Evolutionary conservation across 2,329 filamentous ascomycete genomes (phyloP).

Genomic region (Orbilia blumenaviensis): DNA sequence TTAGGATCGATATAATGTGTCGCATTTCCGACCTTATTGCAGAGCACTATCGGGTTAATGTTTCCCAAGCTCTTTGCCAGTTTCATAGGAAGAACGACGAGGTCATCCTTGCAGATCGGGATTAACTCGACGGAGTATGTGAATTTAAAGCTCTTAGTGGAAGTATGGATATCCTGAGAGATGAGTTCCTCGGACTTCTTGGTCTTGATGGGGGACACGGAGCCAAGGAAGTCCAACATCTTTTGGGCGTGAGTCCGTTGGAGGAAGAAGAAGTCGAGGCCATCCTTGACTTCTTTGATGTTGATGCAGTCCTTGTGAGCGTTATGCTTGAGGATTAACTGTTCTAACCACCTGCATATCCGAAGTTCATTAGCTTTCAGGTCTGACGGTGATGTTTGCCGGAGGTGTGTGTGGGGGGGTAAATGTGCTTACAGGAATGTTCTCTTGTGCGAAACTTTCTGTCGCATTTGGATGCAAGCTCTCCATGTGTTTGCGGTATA

Average conservation of each 20-base stretch:
- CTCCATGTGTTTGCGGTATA: slow-evolving; percentile 97
- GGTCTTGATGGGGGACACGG: slow-evolving; percentile 77
- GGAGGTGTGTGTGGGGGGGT: not conserved
- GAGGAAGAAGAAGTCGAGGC: slow-evolving; percentile 94
- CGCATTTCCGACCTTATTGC: slow-evolving; percentile 86
- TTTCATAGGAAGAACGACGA: slow-evolving; percentile 90
- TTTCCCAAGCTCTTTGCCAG: slow-evolving; percentile 88
- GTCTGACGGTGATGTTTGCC: not conserved
- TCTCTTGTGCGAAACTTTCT: slow-evolving; percentile 96
- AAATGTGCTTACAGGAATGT: slow-evolving; percentile 70
- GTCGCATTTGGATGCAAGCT: slow-evolving; percentile 90
- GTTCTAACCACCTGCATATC: slow-evolving; percentile 71
- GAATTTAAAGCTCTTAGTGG: slow-evolving; percentile 92
- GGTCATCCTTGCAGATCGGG: slow-evolving; percentile 95
- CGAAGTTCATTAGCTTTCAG: not conserved
- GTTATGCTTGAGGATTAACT: slow-evolving; percentile 92
- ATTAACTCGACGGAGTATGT: slow-evolving; percentile 87
- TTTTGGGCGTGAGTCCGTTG: slow-evolving; percentile 90
- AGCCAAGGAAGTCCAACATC: slow-evolving; percentile 88
- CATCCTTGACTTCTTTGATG: slow-evolving; percentile 95
- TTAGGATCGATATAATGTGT: slow-evolving; percentile 89
- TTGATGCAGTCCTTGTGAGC: slow-evolving; percentile 95
- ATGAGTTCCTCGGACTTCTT: slow-evolving; percentile 94
- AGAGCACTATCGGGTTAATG: slow-evolving; percentile 78
- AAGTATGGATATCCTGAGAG: slow-evolving; percentile 89